Base-by-base conservation (phyloP, 768 basidiomycete species). In the Dacryopinax primogenitus region DNA sequence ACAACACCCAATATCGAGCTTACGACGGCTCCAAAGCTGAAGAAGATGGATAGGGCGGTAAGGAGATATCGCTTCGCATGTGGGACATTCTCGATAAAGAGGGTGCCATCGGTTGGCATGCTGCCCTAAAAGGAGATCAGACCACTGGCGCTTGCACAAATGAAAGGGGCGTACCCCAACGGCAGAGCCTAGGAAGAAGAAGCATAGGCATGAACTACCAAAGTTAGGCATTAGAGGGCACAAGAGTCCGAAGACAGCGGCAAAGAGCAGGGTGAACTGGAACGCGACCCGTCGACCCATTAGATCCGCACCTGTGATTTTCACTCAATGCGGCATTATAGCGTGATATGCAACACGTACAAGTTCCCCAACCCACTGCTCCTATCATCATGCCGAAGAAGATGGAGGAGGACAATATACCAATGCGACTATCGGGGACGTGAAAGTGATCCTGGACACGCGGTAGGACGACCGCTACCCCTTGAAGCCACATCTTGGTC, bases 341-440 rank as follows among this genome's bases (percentile, higher is more conserved):
- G 37, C n/a, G 21, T 32, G 33, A 41, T 35, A 7, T 2, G 18
- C 3, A 11, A 18, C 15, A 77, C 84, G 63, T 70, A 87, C 90
- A 92, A 26, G 89, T 86, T 65, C 94, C 94, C 93, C 94, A 93
- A 2, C 87, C 89, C 9, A 93, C 76, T 0, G 90, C 88, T 1
- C 94, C 91, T 62, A 96, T 72, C 92, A 97, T 96, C 95, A 98
- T 98, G n/a, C 95, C 91, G 12, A 82, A 85, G 72, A 93, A 93
- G 83, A 91, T 92, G 2, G 88, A 85, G 2, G 92, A 90, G 0
- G 92, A 94, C 15, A 97, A 76, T 0, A 81, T 73, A 26, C 93
- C 95, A 62, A 94, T 89, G 68, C 83, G 84, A 58, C 78, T 80
- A 47, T 70, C 69, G 12, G 72, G 70, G 82, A 93, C 83, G 70